Base-by-base conservation (phyloP, 1,139 yeast genomes). In the Yamadazyma friedrichii region DNA sequence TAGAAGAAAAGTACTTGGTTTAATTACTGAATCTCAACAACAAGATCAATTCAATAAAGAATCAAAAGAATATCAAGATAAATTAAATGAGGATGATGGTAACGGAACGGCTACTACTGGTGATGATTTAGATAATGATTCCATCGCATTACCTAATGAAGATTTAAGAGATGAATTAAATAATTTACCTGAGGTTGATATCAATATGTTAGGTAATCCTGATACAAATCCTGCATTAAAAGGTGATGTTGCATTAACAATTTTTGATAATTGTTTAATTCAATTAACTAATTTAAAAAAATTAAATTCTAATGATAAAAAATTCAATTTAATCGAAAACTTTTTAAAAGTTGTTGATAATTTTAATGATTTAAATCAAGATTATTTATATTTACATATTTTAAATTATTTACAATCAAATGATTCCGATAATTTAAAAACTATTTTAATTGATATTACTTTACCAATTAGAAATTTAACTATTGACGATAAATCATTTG, bases 141-240 rank as follows among this genome's bases (percentile, higher is more conserved):
- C 65, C 40, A 74, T 80, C 25, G 70, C 67, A 38, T 63, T 80
- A 22, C 81, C 85, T 9, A 73, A 74, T 31, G 84, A 79, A 40
- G 74, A 72, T 15, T 55, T 82, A 61, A 80, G 80, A 50, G 81
- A 77, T 41, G 82, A 82, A 52, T 69, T 88, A 54, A 81, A 81
- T 45, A 75, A 78, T 42, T 70, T 89, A 49, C 97, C 97, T 0
- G 96, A 88, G 50, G 88, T 91, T 13, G 95, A 89, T 57, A 76
- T 88, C 74, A 83, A 82, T 50, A 83, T 88, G 77, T 70, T 91
- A 49, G 97, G 97, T 29, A 82, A 83, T 50, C 83, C 86, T 11
- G 93, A 85, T 40, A 80, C 88, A 20, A 91, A 89, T 55, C 96
- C 97, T 8, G 97, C 95, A 0, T 70, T 91, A 51, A 81, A 82